Evolutionary conservation across 352 stramenopile genomes (phyloP), one percentile per base, ranked within the genome.

Genomic region (Phytopythium mirpurense): DNA sequence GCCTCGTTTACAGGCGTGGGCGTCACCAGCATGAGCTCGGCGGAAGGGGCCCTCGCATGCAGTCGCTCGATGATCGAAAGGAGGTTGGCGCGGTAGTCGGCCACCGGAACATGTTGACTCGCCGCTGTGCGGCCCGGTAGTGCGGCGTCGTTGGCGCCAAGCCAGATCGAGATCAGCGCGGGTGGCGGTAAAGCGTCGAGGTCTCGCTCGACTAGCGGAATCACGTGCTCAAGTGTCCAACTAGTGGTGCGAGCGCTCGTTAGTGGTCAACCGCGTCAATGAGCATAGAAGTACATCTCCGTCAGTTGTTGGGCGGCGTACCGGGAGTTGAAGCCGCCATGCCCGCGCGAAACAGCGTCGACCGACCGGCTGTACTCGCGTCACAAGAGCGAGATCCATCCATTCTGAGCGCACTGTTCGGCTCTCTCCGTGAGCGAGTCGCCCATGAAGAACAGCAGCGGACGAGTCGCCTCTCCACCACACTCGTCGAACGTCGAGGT

Each of bases 111-210:
- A 42, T 81, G 62, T 35, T 77, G 68, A 15, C 46, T 47, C 24
- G 54, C 46, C 27, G 60, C 54, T 9, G 47, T 34, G 24, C 76
- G 72, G n/a, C 67, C 46, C 3, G 45, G 11, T 12, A 77, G 59
- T 4, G 68, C 70, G 2, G 78, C 73, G 48, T 89, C 78, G 59
- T 89, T 89, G 24, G 78, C 67, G 18, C 78, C 78, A 8, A 86
- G 59, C 66, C 70, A 86, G 11, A 88, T 35, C 23, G 68, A 81
- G 23, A 87, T 63, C 14, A 89, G 32, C 5, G 58, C 56, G 10
- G 70, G 67, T 40, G 45, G 2, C 27, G 15, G 59, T 40, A 44
- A 57, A 64, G 10, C 43, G 23, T 54, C 31, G 18, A 82, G 53
- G 38, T 88, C 74, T 0, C 58, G 43, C 15, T 60, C 58, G 19